phyloP scores from a whole-genome alignment of 768 basidiomycete genomes.

The Lactarius hatsudake region DNA sequence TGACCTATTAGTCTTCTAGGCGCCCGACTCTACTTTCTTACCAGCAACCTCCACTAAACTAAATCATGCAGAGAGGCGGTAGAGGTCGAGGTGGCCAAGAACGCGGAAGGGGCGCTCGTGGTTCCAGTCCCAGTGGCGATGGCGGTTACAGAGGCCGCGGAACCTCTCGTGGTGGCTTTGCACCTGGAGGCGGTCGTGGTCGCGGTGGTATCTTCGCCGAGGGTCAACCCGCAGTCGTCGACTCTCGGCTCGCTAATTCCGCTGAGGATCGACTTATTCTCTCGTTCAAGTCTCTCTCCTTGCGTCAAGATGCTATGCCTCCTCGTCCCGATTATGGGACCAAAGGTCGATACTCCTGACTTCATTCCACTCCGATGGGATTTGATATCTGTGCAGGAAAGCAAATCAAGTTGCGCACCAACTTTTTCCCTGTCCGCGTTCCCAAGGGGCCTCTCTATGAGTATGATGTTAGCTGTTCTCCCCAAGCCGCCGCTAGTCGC shows the following conservation, averaged over 20 bases:
- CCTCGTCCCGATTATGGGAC: conserved; percentile 49
- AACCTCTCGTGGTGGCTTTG: conserved; percentile 27
- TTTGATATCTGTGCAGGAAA: conserved; percentile 32
- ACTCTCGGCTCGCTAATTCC: conserved; percentile 48
- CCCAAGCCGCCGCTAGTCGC: conserved; percentile 36
- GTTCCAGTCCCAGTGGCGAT: conserved; percentile 20
- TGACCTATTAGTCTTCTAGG: neutral
- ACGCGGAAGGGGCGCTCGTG: conserved; percentile 29
- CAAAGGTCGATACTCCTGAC: conserved; percentile 15
- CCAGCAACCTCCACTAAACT: neutral
- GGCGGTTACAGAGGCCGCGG: conserved; percentile 31
- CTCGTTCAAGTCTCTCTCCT: conserved; percentile 33
- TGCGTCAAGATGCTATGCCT: conserved; percentile 40
- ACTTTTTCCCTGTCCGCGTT: conserved; percentile 50
- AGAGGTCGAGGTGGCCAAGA: conserved; percentile 28
- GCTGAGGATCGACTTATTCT: conserved; percentile 44
- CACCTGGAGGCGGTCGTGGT: conserved; percentile 34
- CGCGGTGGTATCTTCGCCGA: conserved; percentile 40
- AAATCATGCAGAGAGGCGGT: conserved; percentile 30
- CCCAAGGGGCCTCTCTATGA: conserved; percentile 48
- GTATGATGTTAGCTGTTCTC: conserved; percentile 46
- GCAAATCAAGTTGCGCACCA: conserved; percentile 48
- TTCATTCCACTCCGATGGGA: neutral
- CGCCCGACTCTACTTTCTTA: neutral
- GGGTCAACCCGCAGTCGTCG: conserved; percentile 45